Evolutionary conservation across 2,329 filamentous ascomycete genomes (phyloP).

Genomic region (Anisogramma anomala): DNA sequence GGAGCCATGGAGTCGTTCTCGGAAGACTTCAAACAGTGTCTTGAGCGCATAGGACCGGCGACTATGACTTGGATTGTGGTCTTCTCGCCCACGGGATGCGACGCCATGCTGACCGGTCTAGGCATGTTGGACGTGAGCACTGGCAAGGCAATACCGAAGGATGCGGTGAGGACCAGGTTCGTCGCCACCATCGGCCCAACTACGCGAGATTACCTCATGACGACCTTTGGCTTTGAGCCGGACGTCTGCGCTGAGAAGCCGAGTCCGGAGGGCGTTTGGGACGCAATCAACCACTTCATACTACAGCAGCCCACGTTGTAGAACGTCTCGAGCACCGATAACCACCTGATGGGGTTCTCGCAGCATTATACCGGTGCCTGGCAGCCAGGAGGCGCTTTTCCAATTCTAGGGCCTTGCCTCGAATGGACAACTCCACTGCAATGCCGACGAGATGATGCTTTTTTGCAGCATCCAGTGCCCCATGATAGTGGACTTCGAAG

Average conservation of each 20-base stretch:
- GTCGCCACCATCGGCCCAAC: conserved; percentile 91
- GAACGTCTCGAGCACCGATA: no score
- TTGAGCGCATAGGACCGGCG: conserved; percentile 33
- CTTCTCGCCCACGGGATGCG: conserved; percentile 56
- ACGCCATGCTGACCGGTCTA: conserved; percentile 45
- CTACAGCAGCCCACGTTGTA: no score
- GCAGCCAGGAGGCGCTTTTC: no score
- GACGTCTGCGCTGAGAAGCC: conserved; percentile 75
- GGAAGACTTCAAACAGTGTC: conserved; percentile 44
- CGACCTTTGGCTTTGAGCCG: conserved; percentile 54
- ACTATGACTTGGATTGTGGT: conserved; percentile 60
- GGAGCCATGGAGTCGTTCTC: conserved; percentile 71
- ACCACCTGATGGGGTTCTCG: no score
- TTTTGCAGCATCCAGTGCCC: no score
- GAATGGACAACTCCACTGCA: no score
- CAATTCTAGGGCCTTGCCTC: no score
- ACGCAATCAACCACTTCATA: conserved; percentile 49
- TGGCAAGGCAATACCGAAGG: conserved; percentile 24
- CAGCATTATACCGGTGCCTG: no score
- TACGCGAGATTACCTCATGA: conserved; percentile 61
- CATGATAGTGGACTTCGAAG: no score
- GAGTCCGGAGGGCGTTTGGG: conserved; percentile 65
- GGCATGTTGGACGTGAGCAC: conserved; percentile 38
- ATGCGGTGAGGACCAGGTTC: conserved; percentile 37
- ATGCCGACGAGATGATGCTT: no score